A percentile compares a stretch with the other conserved stretches of the same genome.
Conservation (phyloP, 257 asterid species). For the Lithospermum erythrorhizon region DNA sequence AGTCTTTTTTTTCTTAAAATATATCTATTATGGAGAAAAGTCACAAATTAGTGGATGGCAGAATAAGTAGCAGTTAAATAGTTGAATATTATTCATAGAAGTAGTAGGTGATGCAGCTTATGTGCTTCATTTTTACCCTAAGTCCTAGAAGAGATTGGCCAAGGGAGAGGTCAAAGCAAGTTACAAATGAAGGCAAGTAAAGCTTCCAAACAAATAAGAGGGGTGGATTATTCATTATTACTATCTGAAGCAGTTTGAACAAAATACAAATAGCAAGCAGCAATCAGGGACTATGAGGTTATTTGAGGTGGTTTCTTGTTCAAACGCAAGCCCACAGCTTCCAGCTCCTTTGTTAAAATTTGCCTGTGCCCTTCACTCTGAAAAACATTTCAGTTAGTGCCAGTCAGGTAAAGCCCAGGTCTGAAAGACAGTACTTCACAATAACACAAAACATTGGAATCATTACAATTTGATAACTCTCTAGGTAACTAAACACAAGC, state of each 20-base stretch:
- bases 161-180: not conserved
- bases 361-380: conserved; percentile 99
- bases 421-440: conserved; percentile 9
- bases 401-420: not conserved
- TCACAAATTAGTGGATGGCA: conserved; percentile 1
- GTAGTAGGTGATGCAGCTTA: not conserved
- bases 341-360: conserved; percentile 90
- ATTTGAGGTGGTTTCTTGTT: conserved; percentile 95
- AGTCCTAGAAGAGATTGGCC: not conserved
- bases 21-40: conserved; percentile 57
- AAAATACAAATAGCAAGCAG: not conserved
- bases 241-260: not conserved
- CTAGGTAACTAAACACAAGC: no score
- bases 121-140: not conserved
- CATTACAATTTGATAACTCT: no score
- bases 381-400: conserved; percentile 21
- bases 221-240: not conserved
- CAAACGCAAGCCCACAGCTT: conserved; percentile 95
- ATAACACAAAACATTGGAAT: no score
- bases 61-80: conserved; percentile 2
- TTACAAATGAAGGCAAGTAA: not conserved
- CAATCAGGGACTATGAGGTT: conserved; percentile 15
- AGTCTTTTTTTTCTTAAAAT: conserved; percentile 91
- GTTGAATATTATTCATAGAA: no score
- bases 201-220: not conserved